These are phyloP conservation scores for Erysiphe pisi DNA, from an alignment of 2,329 filamentous ascomycete species.

Conservation along the genomic window DNA sequence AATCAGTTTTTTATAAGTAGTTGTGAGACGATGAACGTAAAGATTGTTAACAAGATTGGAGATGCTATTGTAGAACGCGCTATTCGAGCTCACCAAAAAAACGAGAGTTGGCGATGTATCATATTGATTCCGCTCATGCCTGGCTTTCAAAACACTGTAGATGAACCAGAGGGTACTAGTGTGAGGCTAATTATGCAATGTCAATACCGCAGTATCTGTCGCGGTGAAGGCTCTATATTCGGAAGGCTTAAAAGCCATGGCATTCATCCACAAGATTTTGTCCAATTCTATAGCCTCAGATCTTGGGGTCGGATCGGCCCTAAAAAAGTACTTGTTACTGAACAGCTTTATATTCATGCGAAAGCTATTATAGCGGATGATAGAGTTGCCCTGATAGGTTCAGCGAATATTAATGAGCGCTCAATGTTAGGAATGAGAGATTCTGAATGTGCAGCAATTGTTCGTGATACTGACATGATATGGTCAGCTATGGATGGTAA, in stretches of 20 bases:
- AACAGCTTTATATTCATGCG: constrained; percentile 96
- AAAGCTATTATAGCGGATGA: constrained; percentile 97
- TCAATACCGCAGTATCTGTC: constrained; percentile 91
- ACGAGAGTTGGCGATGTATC: constrained; percentile 80
- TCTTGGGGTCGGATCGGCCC: constrained; percentile 86
- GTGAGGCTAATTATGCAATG: constrained; percentile 94
- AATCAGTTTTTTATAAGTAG: constrained; percentile 98
- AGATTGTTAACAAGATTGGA: constrained; percentile 85
- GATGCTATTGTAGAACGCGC: constrained; percentile 91
- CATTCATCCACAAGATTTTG: constrained; percentile 90
- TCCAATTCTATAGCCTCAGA: constrained; percentile 84
- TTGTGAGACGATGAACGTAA: constrained; percentile 74
- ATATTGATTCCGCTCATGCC: constrained; percentile 92
- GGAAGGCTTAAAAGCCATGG: constrained; percentile 65
- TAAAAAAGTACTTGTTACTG: constrained; percentile 73
- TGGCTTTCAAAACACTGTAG: constrained; percentile 96
- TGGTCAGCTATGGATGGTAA: constrained; percentile 82
- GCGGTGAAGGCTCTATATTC: constrained; percentile 86
- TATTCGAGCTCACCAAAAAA: constrained; percentile 68
- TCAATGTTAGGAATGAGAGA: constrained; percentile 89
- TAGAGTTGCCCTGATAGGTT: constrained; percentile 83
- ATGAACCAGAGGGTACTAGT: constrained; percentile 86
- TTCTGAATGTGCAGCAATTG: constrained; percentile 80
- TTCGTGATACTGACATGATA: constrained; percentile 87
- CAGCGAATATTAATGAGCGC: constrained; percentile 96